Conservation (phyloP, 2,329 filamentous ascomycete genomes). For the Aphanocladium album region DNA sequence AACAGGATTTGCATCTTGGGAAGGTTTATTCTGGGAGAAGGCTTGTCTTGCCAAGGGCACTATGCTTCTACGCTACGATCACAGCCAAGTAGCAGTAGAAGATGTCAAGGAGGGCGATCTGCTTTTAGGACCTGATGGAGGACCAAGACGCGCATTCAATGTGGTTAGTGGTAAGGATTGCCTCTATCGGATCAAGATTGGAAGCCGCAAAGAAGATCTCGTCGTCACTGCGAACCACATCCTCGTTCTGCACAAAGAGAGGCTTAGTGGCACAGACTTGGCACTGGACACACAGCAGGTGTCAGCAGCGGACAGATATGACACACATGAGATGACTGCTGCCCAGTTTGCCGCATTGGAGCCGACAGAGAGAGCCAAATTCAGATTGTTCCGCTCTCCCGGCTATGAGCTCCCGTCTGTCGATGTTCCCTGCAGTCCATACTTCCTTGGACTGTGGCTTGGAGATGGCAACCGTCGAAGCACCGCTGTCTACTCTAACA, state of each 20-base stretch:
- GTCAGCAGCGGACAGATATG: constrained; percentile 27
- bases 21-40: constrained; percentile 88
- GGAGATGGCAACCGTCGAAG: too few species aligned
- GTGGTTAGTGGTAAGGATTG: constrained; percentile 41
- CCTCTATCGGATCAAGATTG: constrained; percentile 45
- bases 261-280: too few species aligned
- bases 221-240: constrained; percentile 47
- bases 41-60: constrained; percentile 43
- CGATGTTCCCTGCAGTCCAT: too few species aligned
- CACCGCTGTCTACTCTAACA: too few species aligned
- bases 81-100: constrained; percentile 40
- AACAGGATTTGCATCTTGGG: constrained; percentile 94
- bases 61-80: constrained; percentile 39
- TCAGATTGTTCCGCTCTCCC: constrained; percentile 32
- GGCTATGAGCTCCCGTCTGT: too few species aligned
- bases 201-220: constrained; percentile 36
- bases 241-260: constrained; percentile 36
- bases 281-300: too few species aligned
- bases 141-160: constrained; percentile 43
- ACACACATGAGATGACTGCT: constrained; percentile 43
- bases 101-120: constrained; percentile 45
- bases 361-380: constrained; percentile 29
- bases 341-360: constrained; percentile 37
- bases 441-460: too few species aligned
- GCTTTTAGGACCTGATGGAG: constrained; percentile 44